Conservation (phyloP, 2,329 filamentous ascomycete genomes). For the Stagonosporopsis rhizophila region DNA sequence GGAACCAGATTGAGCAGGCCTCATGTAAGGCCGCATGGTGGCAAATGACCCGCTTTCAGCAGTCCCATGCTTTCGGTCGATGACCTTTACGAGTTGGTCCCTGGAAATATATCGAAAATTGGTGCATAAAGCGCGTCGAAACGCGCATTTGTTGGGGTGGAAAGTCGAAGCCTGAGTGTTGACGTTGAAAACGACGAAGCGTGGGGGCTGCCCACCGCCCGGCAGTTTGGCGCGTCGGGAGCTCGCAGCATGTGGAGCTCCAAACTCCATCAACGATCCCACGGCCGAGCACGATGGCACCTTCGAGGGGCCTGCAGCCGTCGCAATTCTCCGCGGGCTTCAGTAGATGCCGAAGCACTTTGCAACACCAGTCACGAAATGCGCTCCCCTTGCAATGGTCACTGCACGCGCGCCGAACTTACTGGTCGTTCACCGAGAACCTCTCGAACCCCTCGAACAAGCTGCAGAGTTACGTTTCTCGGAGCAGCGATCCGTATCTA, state of each 20-base stretch:
- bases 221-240: conserved; percentile 14
- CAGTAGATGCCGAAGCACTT: neutral
- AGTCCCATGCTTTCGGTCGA: neutral
- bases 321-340: neutral
- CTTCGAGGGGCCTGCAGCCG: conserved; percentile 23
- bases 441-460: conserved; percentile 41
- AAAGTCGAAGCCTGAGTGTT: conserved; percentile 11
- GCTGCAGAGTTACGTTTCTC: conserved; percentile 57
- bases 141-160: neutral
- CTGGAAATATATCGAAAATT: too few species aligned
- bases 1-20: neutral
- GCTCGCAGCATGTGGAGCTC: conserved; percentile 11
- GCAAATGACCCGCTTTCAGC: neutral
- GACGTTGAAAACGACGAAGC: conserved; percentile 11
- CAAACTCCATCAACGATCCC: conserved; percentile 10
- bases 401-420: conserved; percentile 4
- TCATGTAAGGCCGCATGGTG: neutral
- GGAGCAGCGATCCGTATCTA: conserved; percentile 75
- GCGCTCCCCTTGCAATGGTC: neutral
- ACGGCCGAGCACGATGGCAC: conserved; percentile 22
- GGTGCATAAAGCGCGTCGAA: neutral
- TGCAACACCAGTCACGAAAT: neutral
- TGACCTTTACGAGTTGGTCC: neutral
- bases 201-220: conserved; percentile 16
- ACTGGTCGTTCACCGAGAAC: conserved; percentile 38